phyloP scores from a whole-genome alignment of 2,329 filamentous ascomycete species.

The Raffaelea arxii region DNA sequence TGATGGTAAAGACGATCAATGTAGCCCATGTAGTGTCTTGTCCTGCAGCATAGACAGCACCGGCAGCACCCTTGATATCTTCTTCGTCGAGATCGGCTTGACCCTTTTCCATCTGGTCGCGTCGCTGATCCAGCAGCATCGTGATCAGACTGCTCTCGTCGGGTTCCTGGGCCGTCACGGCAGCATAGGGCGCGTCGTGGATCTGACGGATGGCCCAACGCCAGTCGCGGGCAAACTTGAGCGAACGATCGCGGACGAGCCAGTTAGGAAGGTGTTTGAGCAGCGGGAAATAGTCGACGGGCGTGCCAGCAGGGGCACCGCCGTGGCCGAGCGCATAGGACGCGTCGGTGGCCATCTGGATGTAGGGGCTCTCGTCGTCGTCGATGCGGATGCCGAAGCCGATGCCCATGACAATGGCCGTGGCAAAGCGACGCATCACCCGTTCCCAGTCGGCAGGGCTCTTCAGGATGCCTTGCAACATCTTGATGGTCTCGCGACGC shows the following conservation, averaged over 20 bases:
- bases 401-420: constrained; percentile 30
- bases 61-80: constrained; percentile 23
- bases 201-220: constrained; percentile 14
- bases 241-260: constrained; percentile 7
- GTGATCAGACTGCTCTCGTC: constrained; percentile 2
- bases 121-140: constrained; percentile 4
- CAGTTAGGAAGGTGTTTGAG: constrained; percentile 10
- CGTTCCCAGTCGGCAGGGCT: constrained; percentile 26
- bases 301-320: constrained; percentile 10
- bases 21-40: constrained; percentile 33
- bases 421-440: constrained; percentile 26
- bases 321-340: constrained; percentile 11
- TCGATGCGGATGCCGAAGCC: constrained; percentile 31
- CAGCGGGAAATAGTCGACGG: constrained; percentile 12
- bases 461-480: constrained; percentile 21
- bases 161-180: not conserved
- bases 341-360: constrained; percentile 24
- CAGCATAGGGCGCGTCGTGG: constrained; percentile 18
- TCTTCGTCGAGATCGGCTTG: constrained; percentile 18
- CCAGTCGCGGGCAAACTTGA: constrained; percentile 8
- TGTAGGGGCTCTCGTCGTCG: constrained; percentile 26
- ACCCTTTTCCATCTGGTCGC: constrained; percentile 12
- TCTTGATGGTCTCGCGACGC: constrained; percentile 20
- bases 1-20: constrained; percentile 32
- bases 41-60: constrained; percentile 27